Evolutionary conservation across 2,329 filamentous ascomycete genomes (phyloP).

Genomic region (Berkeleyomyces rouxiae): DNA sequence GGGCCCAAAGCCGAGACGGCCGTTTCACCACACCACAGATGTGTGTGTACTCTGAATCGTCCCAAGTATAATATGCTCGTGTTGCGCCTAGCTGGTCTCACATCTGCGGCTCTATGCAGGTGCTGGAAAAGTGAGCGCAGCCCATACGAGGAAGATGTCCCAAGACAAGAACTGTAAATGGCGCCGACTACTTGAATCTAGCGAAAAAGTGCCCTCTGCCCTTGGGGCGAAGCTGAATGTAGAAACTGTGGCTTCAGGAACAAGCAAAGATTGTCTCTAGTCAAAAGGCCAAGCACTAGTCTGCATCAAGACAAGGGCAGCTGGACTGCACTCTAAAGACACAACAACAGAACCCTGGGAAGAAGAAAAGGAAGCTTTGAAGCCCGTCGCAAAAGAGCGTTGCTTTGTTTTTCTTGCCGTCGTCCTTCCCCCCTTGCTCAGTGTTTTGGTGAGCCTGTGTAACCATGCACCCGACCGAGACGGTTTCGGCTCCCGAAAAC

Average conservation of each 20-base stretch:
- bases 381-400: neutral
- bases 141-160: neutral
- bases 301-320: neutral
- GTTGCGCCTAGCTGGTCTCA: neutral
- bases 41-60: neutral
- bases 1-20: neutral
- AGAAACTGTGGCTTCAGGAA: neutral
- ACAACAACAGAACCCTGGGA: neutral
- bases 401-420: neutral
- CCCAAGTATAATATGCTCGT: slow-evolving; percentile 1
- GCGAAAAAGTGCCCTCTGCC: neutral
- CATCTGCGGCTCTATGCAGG: neutral
- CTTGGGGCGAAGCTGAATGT: neutral
- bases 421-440: too few relatives aligned
- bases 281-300: neutral
- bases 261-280: neutral
- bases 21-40: neutral
- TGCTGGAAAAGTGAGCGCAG: neutral
- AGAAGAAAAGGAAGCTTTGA: neutral
- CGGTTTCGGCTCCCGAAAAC: neutral
- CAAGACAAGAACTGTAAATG: neutral
- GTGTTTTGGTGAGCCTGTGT: neutral
- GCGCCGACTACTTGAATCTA: neutral
- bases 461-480: slow-evolving; percentile 5
- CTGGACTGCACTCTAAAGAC: neutral